Conservation (phyloP, 129 eudicot genomes). For the Calendula officinalis region DNA sequence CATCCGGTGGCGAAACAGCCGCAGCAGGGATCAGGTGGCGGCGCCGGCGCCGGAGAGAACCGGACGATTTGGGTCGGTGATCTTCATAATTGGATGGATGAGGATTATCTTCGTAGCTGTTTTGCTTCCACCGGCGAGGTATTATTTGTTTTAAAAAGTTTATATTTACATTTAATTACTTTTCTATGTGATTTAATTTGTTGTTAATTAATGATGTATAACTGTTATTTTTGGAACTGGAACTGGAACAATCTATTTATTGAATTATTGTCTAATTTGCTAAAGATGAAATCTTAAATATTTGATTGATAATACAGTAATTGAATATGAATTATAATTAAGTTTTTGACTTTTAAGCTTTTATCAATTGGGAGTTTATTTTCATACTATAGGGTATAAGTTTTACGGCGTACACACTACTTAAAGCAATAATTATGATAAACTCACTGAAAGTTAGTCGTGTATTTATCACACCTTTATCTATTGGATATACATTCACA, state of each 20-base stretch:
- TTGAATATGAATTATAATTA: too few species aligned
- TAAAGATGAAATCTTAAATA: background rate
- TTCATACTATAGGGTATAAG: too few species aligned
- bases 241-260: constrained; percentile 3
- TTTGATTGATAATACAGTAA: constrained; percentile 7
- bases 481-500: background rate
- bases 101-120: constrained; percentile 80
- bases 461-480: too few species aligned
- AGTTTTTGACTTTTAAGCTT: too few species aligned
- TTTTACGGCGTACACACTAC: too few species aligned
- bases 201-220: constrained; percentile 4
- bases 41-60: constrained; percentile 54
- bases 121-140: constrained; percentile 88
- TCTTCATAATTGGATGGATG: constrained; percentile 90
- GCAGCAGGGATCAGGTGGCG: constrained; percentile 44
- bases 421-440: too few species aligned
- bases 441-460: too few species aligned
- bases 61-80: constrained; percentile 93
- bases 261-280: background rate
- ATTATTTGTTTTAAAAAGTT: background rate
- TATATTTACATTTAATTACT: background rate
- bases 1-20: constrained; percentile 41
- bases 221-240: constrained; percentile 9
- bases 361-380: too few species aligned
- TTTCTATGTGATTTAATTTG: background rate